These are phyloP conservation scores for Rhinocladiella mackenziei DNA, from an alignment of 2,329 filamentous ascomycete species.

Conservation along the genomic window DNA sequence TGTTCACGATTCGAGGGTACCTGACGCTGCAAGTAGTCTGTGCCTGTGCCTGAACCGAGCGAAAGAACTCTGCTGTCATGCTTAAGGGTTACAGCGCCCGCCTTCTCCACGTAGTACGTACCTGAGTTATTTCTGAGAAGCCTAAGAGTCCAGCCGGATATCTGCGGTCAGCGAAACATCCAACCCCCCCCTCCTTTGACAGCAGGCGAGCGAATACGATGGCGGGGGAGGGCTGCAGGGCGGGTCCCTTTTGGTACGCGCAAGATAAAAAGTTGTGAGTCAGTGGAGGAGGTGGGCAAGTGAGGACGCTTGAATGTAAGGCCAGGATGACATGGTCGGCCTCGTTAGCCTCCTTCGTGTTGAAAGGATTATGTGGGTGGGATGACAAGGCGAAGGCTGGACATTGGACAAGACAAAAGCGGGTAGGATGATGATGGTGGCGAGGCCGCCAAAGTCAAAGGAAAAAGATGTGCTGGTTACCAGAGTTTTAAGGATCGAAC, in stretches of 20 bases:
- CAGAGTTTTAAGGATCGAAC: background rate
- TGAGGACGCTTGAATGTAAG: background rate
- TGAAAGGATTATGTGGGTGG: no score
- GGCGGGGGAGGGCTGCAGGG: background rate
- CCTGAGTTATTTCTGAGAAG: no score
- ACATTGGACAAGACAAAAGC: no score
- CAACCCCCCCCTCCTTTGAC: background rate
- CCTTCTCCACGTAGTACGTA: background rate
- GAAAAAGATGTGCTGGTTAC: no score
- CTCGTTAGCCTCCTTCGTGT: no score
- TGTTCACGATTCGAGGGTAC: background rate
- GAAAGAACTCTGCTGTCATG: background rate
- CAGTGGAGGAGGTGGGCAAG: background rate
- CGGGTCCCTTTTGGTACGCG: background rate
- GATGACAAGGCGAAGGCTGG: no score
- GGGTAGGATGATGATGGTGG: no score
- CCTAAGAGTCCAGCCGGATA: no score
- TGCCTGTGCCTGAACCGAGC: conserved; percentile 13
- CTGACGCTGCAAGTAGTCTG: conserved; percentile 7
- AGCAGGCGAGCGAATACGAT: background rate
- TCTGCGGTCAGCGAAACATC: background rate
- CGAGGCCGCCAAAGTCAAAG: no score
- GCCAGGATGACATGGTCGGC: no score
- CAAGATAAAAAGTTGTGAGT: background rate
- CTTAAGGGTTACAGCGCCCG: no score